Conservation (phyloP, 176 grass and related monocot genomes). For the Oryza rufipogon region DNA sequence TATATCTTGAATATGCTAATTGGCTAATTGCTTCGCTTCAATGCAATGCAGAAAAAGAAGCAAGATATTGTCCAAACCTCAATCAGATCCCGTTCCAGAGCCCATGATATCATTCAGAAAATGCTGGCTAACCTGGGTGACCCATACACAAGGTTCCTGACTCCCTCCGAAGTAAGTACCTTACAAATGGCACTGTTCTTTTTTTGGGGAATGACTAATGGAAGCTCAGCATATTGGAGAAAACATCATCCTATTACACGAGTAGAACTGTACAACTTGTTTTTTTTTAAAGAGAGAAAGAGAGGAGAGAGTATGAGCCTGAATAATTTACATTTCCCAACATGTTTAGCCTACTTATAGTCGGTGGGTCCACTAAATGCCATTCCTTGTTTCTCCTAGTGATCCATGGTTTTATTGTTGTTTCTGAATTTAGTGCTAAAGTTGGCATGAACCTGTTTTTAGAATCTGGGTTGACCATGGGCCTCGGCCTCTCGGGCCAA, state of each 20-base stretch:
- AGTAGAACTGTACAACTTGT: neutral
- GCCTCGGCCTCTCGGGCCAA: too few relatives aligned
- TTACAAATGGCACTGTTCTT: neutral
- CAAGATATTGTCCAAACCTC: conserved; percentile 69
- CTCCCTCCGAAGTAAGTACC: conserved; percentile 74
- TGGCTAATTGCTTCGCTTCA: neutral
- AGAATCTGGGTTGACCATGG: too few relatives aligned
- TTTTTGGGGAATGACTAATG: neutral
- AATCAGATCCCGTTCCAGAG: conserved; percentile 77
- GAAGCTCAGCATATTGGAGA: neutral
- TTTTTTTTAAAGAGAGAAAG: neutral
- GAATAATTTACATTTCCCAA: neutral
- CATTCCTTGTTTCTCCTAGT: neutral
- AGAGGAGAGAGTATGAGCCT: neutral
- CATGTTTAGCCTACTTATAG: neutral
- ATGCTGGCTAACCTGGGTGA: conserved; percentile 93
- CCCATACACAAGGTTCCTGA: conserved; percentile 87
- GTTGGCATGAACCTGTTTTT: neutral
- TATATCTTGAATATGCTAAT: neutral
- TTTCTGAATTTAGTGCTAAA: neutral
- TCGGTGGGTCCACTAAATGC: neutral
- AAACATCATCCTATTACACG: neutral
- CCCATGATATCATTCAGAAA: conserved; percentile 78
- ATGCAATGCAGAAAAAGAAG: conserved; percentile 72
- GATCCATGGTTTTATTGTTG: neutral